Conservation (phyloP, 1,139 yeast species). For the Saccharomyces hybrid region DNA sequence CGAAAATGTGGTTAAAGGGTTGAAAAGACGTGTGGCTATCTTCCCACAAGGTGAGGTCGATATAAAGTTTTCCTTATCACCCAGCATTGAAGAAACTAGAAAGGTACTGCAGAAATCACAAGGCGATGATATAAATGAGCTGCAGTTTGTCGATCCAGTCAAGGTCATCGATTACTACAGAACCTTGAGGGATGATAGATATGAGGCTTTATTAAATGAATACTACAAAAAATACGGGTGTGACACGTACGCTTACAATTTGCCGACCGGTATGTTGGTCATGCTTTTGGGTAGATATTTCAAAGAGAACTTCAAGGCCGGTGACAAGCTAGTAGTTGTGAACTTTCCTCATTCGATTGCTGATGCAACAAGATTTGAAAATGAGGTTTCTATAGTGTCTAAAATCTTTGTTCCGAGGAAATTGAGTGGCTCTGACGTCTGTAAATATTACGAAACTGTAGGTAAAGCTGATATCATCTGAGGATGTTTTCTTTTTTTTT, state of each 20-base stretch:
- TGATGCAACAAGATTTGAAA: conserved; percentile 49
- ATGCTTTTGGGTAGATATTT: conserved; percentile 48
- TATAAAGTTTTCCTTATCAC: conserved; percentile 9
- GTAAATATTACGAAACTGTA: conserved; percentile 55
- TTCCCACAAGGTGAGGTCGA: conserved; percentile 27
- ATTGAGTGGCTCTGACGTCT: conserved; percentile 35
- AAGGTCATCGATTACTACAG: conserved; percentile 1
- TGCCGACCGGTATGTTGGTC: conserved; percentile 54
- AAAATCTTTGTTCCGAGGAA: conserved; percentile 32
- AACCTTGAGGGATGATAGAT: conserved; percentile 32
- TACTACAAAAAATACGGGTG: conserved; percentile 22
- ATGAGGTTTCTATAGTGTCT: conserved; percentile 37
- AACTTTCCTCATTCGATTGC: conserved; percentile 53
- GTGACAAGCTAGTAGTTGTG: conserved; percentile 40
- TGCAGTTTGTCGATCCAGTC: conserved; percentile 4
- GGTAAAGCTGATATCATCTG: conserved; percentile 35
- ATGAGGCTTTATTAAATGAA: conserved; percentile 35
- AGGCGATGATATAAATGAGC: not conserved
- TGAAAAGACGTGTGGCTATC: conserved; percentile 47
- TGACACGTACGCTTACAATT: conserved; percentile 29
- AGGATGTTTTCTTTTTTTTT: not conserved
- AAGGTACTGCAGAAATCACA: not conserved
- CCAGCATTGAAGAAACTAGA: not conserved
- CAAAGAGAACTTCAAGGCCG: conserved; percentile 34
- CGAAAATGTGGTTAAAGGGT: conserved; percentile 43